Conservation (phyloP, 2,329 filamentous ascomycete genomes). For the Aspergillus chevalieri region DNA sequence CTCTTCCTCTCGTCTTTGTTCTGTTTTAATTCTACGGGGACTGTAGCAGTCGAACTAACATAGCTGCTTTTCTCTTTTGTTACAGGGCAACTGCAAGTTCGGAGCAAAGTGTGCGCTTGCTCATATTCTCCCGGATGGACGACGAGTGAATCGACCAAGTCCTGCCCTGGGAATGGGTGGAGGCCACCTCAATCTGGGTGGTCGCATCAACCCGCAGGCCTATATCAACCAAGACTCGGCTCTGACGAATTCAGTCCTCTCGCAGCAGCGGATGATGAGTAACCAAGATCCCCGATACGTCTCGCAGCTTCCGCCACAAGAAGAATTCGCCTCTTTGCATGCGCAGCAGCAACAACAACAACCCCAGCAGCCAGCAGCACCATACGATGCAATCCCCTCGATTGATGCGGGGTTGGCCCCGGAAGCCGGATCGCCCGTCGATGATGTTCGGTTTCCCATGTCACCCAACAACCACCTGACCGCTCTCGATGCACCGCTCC, state of each 20-base stretch:
- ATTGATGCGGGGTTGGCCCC: slow-evolving; percentile 56
- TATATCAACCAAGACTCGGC: slow-evolving; percentile 63
- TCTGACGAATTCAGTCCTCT: slow-evolving; percentile 66
- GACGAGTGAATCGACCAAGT: slow-evolving; percentile 73
- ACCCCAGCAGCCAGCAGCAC: slow-evolving; percentile 9
- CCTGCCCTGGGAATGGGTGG: slow-evolving; percentile 45
- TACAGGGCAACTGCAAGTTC: slow-evolving; percentile 95
- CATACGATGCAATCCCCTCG: slow-evolving; percentile 47
- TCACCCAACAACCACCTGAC: slow-evolving; percentile 75
- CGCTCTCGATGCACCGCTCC: slow-evolving; percentile 86
- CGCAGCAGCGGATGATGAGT: slow-evolving; percentile 51
- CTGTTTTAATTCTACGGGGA: neutral
- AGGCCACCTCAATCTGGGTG: slow-evolving; percentile 57
- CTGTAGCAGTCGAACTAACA: neutral
- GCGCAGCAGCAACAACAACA: slow-evolving; percentile 31
- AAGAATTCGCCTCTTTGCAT: slow-evolving; percentile 38
- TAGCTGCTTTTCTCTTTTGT: neutral
- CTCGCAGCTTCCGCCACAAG: slow-evolving; percentile 36
- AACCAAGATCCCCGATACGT: slow-evolving; percentile 42
- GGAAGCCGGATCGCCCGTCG: slow-evolving; percentile 70
- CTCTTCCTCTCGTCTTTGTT: neutral
- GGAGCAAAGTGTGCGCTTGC: slow-evolving; percentile 95
- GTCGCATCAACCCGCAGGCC: slow-evolving; percentile 60
- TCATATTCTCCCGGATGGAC: slow-evolving; percentile 88
- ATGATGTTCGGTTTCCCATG: slow-evolving; percentile 69